Conservation (phyloP, 768 basidiomycete genomes). For the Mycena belliarum region DNA sequence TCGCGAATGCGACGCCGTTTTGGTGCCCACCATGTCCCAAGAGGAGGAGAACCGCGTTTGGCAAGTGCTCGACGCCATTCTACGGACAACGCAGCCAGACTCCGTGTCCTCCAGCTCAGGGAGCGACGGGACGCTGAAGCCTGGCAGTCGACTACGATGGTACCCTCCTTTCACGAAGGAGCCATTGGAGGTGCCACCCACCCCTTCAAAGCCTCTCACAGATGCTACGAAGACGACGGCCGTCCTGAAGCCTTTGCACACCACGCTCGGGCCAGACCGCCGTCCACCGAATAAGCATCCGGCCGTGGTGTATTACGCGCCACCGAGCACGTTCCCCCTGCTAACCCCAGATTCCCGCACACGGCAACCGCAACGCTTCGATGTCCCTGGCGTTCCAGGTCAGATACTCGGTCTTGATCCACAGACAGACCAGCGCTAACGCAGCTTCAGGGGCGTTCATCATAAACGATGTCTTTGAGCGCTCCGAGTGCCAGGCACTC, state of each 20-base stretch:
- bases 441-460: slow-evolving; percentile 40
- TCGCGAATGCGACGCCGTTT: slow-evolving; percentile 56
- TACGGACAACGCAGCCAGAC: slow-evolving; percentile 46
- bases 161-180: slow-evolving; percentile 34
- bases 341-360: slow-evolving; percentile 25
- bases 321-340: slow-evolving; percentile 34
- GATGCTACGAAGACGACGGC: slow-evolving; percentile 18
- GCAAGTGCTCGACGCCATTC: slow-evolving; percentile 50
- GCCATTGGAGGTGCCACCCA: slow-evolving; percentile 12
- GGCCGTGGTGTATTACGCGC: slow-evolving; percentile 50
- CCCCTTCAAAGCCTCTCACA: slow-evolving; percentile 4
- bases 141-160: slow-evolving; percentile 35
- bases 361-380: slow-evolving; percentile 32
- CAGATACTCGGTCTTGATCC: background rate
- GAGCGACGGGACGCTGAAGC: slow-evolving; percentile 25
- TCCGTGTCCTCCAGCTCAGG: slow-evolving; percentile 26
- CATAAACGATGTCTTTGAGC: slow-evolving; percentile 47
- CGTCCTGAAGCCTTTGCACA: slow-evolving; percentile 32
- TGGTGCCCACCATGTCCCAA: slow-evolving; percentile 37
- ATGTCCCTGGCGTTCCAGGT: slow-evolving; percentile 44
- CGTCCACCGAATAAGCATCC: slow-evolving; percentile 55
- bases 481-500: slow-evolving; percentile 44
- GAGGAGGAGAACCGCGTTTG: slow-evolving; percentile 44
- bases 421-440: background rate
- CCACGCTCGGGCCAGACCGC: slow-evolving; percentile 46